Evolutionary conservation across 495 filamentous ascomycete genomes (phyloP).

Genomic region (Penicillium steckii): DNA sequence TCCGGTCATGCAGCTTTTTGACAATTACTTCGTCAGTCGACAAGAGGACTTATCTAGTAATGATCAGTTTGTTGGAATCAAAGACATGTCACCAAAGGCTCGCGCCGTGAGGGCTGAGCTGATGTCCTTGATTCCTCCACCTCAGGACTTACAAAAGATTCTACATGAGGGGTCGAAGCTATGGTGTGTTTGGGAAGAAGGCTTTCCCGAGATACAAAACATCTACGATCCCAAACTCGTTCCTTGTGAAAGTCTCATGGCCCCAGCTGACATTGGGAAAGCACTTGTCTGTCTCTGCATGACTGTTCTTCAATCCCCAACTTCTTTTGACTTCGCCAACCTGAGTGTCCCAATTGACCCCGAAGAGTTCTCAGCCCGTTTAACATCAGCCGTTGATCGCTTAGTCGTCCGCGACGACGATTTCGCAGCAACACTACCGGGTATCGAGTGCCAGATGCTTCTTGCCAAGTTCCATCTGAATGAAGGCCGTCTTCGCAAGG

Average conservation of each 20-base stretch:
- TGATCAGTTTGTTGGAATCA: slow-evolving; percentile 24
- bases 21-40: slow-evolving; percentile 40
- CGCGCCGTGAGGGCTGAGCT: slow-evolving; percentile 25
- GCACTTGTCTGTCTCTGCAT: slow-evolving; percentile 34
- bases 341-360: slow-evolving; percentile 25
- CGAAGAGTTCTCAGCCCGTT: slow-evolving; percentile 28
- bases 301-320: slow-evolving; percentile 32
- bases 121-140: slow-evolving; percentile 32
- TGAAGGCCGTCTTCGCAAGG: slow-evolving; percentile 49
- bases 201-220: slow-evolving; percentile 22
- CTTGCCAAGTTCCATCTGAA: slow-evolving; percentile 46
- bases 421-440: slow-evolving; percentile 45
- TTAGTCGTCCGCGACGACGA: slow-evolving; percentile 49
- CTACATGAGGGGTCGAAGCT: slow-evolving; percentile 24
- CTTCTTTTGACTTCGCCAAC: slow-evolving; percentile 21
- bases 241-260: slow-evolving; percentile 10
- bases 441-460: slow-evolving; percentile 49
- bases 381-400: slow-evolving; percentile 36
- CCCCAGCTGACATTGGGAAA: slow-evolving; percentile 36
- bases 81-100: slow-evolving; percentile 31
- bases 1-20: slow-evolving; percentile 40
- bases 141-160: slow-evolving; percentile 27
- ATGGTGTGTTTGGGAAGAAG: slow-evolving; percentile 32
- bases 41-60: slow-evolving; percentile 22
- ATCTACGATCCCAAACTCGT: slow-evolving; percentile 1